Evolutionary conservation across 257 asterid genomes (phyloP).

Genomic region (Solanum virginianum): DNA sequence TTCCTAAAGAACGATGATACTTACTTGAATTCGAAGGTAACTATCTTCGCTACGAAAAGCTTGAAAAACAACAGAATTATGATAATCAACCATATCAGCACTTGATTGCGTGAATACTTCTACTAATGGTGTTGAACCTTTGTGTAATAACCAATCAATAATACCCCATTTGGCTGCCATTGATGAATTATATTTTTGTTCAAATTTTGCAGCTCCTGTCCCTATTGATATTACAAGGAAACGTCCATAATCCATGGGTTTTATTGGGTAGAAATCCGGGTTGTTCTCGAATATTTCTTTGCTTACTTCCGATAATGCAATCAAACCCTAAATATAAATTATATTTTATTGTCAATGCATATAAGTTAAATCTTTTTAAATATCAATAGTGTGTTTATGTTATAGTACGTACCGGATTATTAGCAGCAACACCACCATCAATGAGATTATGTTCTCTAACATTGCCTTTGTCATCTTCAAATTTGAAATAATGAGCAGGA

Average conservation of each 20-base stretch:
- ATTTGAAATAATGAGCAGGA: conserved; percentile 33
- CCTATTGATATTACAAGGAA: conserved; percentile 35
- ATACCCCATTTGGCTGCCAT: conserved; percentile 27
- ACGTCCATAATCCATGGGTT: conserved; percentile 16
- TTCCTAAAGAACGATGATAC: neutral
- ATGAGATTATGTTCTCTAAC: conserved; percentile 23
- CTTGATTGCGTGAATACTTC: conserved; percentile 31
- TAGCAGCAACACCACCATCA: conserved; percentile 51
- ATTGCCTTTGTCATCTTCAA: conserved; percentile 5
- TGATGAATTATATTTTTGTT: conserved; percentile 13
- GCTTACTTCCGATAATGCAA: conserved; percentile 25
- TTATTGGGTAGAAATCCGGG: conserved; percentile 13
- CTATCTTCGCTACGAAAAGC: conserved; percentile 15
- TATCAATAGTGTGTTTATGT: too few species aligned
- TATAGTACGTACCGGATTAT: conserved; percentile 35
- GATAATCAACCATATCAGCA: conserved; percentile 38
- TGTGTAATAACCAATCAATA: conserved; percentile 20
- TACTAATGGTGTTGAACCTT: conserved; percentile 20
- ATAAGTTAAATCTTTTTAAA: neutral
- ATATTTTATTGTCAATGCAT: neutral
- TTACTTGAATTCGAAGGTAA: conserved; percentile 45
- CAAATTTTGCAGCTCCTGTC: conserved; percentile 23
- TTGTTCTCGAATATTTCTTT: conserved; percentile 11
- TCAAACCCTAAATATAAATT: conserved; percentile 17
- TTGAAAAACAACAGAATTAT: conserved; percentile 25